Base-by-base conservation (phyloP, 148 eudicot genomes). In the Rhododendron ferrugineum region DNA sequence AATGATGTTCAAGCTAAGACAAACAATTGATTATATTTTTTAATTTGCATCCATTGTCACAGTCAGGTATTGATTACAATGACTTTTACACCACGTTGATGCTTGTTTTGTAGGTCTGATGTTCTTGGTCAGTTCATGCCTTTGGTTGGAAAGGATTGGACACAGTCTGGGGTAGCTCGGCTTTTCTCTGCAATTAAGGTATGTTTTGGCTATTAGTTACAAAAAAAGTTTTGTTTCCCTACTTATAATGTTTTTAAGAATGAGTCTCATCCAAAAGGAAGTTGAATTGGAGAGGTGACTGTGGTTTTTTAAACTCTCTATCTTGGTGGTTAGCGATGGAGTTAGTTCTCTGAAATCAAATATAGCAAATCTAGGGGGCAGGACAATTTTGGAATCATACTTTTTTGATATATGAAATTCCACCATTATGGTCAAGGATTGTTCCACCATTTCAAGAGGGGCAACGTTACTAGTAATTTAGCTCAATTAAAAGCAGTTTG, bases 51-150 rank as follows among this genome's bases (percentile, higher is more conserved):
- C 50, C 46, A 46, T 23, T 28, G 30, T 81, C 9, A 6, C 73
- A 16, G 40, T 73, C 34, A 72, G 6, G 52, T 66, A 81, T 26
- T 40, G 54, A 54, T 20, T 56, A 40, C 14, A 23, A 26, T 40
- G 34, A 56, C 44, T 72, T 54, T 28, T 88, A 54, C 16, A 54
- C 62, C 78, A 70, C 60, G 20, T 73, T 78, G 58, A 62, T 85
- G 68, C 30, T 52, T 86, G 20, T 68, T 87, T 87, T 88, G 73
- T 89, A 97, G 99, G 93, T 97, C 99, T 75, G 99, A 97, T 90
- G 99, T 97, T 92, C 99, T 97, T 89, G 99, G 99, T 88, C 99
- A 97, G 82, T 93, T 97, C 89, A 95, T 95, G 99, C 99, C 98
- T 83, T 90, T 97, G 87, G 98, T 97, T 88, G 99, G 99, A 87